phyloP scores from a whole-genome alignment of 805 yeast species.

The Pichia exigua region DNA sequence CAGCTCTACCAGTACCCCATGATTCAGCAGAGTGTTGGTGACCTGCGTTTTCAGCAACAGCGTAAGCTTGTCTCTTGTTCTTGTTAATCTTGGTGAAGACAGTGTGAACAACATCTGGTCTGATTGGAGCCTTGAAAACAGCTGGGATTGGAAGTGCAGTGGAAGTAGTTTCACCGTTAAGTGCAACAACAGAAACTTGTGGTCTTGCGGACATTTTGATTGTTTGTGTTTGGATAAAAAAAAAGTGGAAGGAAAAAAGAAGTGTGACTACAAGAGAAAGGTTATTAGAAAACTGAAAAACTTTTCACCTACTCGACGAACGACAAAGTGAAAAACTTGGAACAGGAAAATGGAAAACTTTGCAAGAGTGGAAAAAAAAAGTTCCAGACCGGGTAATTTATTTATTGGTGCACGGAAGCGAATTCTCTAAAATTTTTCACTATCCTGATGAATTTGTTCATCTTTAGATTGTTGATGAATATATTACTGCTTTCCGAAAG shows the following conservation, averaged over 20 bases:
- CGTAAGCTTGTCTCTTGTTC: conserved; percentile 99
- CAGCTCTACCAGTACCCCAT: conserved; percentile 99
- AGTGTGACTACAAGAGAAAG: neutral
- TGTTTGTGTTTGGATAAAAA: conserved; percentile 4
- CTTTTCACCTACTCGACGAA: neutral
- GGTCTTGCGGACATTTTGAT: conserved; percentile 55
- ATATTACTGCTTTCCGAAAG: too few relatives aligned
- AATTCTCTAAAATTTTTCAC: neutral
- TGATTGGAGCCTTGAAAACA: conserved; percentile 98
- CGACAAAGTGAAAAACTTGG: neutral
- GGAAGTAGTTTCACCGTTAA: conserved; percentile 77
- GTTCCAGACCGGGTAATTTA: neutral
- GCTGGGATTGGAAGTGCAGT: conserved; percentile 91
- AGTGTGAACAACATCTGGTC: conserved; percentile 98
- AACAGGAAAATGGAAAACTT: neutral
- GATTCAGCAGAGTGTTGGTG: conserved; percentile 99
- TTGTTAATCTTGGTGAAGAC: conserved; percentile 98
- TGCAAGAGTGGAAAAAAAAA: neutral
- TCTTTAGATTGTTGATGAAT: too few relatives aligned
- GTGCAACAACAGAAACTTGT: conserved; percentile 89
- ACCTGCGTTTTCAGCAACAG: conserved; percentile 98
- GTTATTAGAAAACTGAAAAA: neutral
- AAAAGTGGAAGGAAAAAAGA: neutral
- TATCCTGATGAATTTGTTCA: neutral
- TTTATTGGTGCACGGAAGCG: neutral